Conservation (phyloP, 352 stramenopile species). For the Phytophthora macrochlamydospora region DNA sequence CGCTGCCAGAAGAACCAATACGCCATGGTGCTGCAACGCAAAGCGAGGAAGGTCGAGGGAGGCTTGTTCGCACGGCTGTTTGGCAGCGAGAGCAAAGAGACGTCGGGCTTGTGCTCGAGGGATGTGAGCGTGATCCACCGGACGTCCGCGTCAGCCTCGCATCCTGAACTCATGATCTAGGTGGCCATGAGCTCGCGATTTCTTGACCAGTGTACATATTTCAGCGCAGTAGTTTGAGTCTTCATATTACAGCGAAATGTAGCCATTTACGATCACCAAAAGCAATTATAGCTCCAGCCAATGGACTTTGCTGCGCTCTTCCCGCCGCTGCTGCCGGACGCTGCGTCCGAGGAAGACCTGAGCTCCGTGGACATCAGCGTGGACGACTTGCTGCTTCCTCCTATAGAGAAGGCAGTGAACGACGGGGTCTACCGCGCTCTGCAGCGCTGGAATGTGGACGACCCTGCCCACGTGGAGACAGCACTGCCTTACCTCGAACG, state of each 20-base stretch:
- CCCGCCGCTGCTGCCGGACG: conserved; percentile 44
- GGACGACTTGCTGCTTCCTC: conserved; percentile 50
- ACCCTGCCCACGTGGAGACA: conserved; percentile 51
- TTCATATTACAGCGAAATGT: too few relatives aligned
- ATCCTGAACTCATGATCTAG: conserved; percentile 23
- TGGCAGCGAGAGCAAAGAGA: conserved; percentile 18
- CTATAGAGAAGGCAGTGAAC: conserved; percentile 67
- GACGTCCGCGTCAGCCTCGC: conserved; percentile 24
- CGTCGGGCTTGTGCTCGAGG: conserved; percentile 20
- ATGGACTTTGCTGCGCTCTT: conserved; percentile 62
- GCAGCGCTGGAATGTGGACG: conserved; percentile 62
- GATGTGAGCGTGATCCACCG: conserved; percentile 31
- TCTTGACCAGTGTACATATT: too few relatives aligned
- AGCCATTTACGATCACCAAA: too few relatives aligned
- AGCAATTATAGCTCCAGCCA: background rate
- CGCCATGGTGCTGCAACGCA: conserved; percentile 30
- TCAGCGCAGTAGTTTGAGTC: too few relatives aligned
- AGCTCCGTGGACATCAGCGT: conserved; percentile 56
- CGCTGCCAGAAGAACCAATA: conserved; percentile 40
- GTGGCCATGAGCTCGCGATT: background rate
- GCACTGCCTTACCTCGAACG: conserved; percentile 61
- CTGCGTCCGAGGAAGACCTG: conserved; percentile 5
- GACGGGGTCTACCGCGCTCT: conserved; percentile 59
- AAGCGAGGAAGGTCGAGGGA: conserved; percentile 22
- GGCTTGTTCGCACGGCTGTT: conserved; percentile 30